Conservation (phyloP, 1,284 basidiomycete species). For the Trametes pubescens region DNA sequence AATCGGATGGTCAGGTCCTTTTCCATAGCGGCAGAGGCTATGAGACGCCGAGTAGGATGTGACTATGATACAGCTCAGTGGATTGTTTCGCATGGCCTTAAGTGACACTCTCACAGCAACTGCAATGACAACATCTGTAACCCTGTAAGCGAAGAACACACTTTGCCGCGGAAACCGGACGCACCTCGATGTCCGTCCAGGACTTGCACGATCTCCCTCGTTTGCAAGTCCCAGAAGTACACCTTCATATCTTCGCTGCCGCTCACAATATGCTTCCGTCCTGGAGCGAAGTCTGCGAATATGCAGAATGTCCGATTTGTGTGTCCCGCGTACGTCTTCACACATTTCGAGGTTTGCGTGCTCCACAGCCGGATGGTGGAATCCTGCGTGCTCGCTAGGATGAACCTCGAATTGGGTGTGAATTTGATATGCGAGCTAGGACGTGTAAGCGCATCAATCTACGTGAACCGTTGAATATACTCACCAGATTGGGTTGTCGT, state of each 20-base stretch:
- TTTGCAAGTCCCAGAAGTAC: constrained; percentile 93
- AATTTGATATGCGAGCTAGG: constrained; percentile 85
- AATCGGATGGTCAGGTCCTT: constrained; percentile 83
- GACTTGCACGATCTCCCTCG: constrained; percentile 75
- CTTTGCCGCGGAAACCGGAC: constrained; percentile 27
- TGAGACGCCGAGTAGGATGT: constrained; percentile 74
- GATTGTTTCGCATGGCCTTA: constrained; percentile 5
- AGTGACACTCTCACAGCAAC: constrained; percentile 63
- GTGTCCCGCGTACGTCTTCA: constrained; percentile 93
- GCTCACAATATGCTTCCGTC: constrained; percentile 74
- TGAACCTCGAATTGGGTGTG: constrained; percentile 90
- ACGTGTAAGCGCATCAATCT: constrained; percentile 14
- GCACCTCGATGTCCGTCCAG: constrained; percentile 85
- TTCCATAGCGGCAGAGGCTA: constrained; percentile 87
- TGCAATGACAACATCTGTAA: constrained; percentile 74
- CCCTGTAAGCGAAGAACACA: neutral
- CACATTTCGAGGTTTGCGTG: constrained; percentile 88
- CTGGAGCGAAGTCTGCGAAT: constrained; percentile 67
- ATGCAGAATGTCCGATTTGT: constrained; percentile 83
- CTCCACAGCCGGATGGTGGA: constrained; percentile 95
- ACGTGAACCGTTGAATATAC: constrained; percentile 36
- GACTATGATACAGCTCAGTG: constrained; percentile 52
- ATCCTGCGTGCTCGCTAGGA: constrained; percentile 91
- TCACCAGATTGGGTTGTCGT: constrained; percentile 93
- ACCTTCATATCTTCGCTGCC: constrained; percentile 93